These are phyloP conservation scores for Passiflora organensis DNA, from an alignment of 345 rosid species.

Conservation along the genomic window DNA sequence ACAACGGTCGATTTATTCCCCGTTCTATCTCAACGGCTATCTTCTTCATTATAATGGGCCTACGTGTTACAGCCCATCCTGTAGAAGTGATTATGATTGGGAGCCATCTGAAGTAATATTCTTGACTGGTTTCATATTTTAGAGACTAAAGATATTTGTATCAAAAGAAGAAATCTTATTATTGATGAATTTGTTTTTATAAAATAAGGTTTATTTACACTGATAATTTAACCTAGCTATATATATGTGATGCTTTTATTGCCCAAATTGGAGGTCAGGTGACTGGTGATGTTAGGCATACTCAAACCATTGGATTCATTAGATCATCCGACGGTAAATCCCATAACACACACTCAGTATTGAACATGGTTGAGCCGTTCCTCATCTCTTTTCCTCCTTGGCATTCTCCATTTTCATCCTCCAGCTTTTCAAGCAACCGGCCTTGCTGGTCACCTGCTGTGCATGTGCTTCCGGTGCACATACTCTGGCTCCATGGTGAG, in stretches of 20 bases:
- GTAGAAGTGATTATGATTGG: no score
- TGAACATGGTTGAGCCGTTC: slow-evolving; percentile 48
- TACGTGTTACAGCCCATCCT: not conserved
- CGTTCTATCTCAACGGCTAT: slow-evolving; percentile 12
- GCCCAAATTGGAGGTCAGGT: not conserved
- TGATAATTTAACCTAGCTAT: not conserved
- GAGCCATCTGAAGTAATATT: no score
- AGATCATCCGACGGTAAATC: slow-evolving; percentile 73
- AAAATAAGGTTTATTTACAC: slow-evolving; percentile 29
- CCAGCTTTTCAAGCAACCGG: slow-evolving; percentile 24
- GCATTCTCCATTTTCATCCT: slow-evolving; percentile 46
- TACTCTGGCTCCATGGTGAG: slow-evolving; percentile 56
- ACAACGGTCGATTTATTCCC: slow-evolving; percentile 51
- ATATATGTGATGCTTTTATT: not conserved
- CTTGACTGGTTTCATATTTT: no score
- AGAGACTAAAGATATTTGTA: no score
- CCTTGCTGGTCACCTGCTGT: slow-evolving; percentile 41
- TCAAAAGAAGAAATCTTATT: slow-evolving; percentile 6
- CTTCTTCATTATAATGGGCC: not conserved
- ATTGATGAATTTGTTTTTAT: slow-evolving; percentile 4
- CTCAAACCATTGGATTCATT: slow-evolving; percentile 51
- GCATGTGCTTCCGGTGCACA: slow-evolving; percentile 51
- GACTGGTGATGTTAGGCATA: not conserved
- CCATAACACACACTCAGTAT: slow-evolving; percentile 76
- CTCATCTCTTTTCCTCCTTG: slow-evolving; percentile 44